phyloP scores from a whole-genome alignment of 1,284 basidiomycete species.

The Malassezia sympodialis region DNA sequence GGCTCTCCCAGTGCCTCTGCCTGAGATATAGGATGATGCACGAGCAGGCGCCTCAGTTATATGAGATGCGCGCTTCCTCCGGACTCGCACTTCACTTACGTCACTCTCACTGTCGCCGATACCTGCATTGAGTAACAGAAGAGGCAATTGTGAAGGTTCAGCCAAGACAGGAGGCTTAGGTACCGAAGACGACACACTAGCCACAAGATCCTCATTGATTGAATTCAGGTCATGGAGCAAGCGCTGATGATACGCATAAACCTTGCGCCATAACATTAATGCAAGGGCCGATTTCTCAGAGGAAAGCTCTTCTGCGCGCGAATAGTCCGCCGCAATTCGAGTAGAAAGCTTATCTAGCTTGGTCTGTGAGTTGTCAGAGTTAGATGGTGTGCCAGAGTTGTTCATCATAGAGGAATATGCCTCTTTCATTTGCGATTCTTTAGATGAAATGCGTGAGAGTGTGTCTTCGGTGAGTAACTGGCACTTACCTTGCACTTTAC shows the following conservation, averaged over 20 bases:
- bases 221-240: constrained; percentile 30
- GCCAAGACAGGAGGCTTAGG: constrained; percentile 20
- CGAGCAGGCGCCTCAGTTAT: not conserved
- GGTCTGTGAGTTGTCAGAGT: constrained; percentile 25
- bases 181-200: constrained; percentile 22
- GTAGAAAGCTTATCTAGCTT: constrained; percentile 39
- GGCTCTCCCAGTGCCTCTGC: not conserved
- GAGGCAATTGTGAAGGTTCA: constrained; percentile 16
- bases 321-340: constrained; percentile 35
- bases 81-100: not conserved
- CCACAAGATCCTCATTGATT: constrained; percentile 35
- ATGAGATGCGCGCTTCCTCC: constrained; percentile 1
- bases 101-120: constrained; percentile 22
- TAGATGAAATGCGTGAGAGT: constrained; percentile 31
- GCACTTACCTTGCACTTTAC: constrained; percentile 34
- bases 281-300: constrained; percentile 34
- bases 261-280: constrained; percentile 29
- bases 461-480: constrained; percentile 15
- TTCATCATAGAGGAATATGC: constrained; percentile 22
- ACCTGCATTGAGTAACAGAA: constrained; percentile 25
- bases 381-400: constrained; percentile 4
- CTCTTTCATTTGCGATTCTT: constrained; percentile 35
- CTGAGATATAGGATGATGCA: not conserved
- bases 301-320: constrained; percentile 37
- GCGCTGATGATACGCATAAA: constrained; percentile 26